Conservation (phyloP, 2,329 filamentous ascomycete genomes). For the Aspergillus piperis region DNA sequence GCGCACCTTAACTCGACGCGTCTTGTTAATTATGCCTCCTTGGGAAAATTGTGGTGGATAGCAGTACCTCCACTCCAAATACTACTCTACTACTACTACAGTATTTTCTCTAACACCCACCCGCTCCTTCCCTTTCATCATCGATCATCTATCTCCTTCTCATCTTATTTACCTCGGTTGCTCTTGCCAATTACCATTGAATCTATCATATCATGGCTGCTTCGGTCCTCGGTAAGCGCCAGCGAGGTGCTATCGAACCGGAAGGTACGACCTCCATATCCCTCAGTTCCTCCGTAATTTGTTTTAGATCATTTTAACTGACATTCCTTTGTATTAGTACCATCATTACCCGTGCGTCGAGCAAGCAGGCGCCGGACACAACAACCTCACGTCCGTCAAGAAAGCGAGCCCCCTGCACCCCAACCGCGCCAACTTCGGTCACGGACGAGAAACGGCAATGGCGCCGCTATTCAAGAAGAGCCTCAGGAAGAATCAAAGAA, state of each 20-base stretch:
- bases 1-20: slow-evolving; percentile 14
- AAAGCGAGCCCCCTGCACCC: slow-evolving; percentile 29
- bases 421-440: slow-evolving; percentile 39
- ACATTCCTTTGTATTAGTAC: slow-evolving; percentile 6
- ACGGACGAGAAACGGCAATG: slow-evolving; percentile 33
- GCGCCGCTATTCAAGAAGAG: slow-evolving; percentile 29
- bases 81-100: background rate
- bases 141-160: slow-evolving; percentile 5
- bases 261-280: slow-evolving; percentile 40
- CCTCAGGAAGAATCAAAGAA: slow-evolving; percentile 27
- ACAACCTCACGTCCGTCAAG: slow-evolving; percentile 43
- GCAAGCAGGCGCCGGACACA: slow-evolving; percentile 52
- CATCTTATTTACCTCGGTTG: background rate
- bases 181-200: too few species aligned
- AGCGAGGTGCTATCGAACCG: slow-evolving; percentile 38
- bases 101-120: background rate
- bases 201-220: slow-evolving; percentile 37
- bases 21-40: slow-evolving; percentile 22
- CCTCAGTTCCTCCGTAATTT: slow-evolving; percentile 9
- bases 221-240: slow-evolving; percentile 48
- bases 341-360: slow-evolving; percentile 37
- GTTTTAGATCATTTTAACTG: background rate
- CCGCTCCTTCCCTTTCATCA: background rate
- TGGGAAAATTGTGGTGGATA: slow-evolving; percentile 9
- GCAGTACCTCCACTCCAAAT: background rate